Percentiles rank a stretch among this genome's conserved stretches.
phyloP scores from a whole-genome alignment of 2,329 filamentous ascomycete species.

The Triangularia verruculosa region DNA sequence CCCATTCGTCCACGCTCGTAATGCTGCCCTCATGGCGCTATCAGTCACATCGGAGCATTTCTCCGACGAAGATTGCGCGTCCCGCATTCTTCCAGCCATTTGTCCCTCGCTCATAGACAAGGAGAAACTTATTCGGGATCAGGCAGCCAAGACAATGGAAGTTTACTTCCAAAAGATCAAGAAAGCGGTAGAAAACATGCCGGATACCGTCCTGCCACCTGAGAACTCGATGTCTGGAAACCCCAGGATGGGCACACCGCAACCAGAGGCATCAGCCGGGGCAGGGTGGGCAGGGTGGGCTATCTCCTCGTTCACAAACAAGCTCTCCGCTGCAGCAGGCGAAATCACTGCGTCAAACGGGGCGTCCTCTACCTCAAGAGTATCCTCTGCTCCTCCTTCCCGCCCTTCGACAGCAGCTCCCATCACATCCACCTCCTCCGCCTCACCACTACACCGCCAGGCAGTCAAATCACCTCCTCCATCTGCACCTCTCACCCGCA shows the following conservation, averaged over 20 bases:
- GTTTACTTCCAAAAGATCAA: slow-evolving; percentile 78
- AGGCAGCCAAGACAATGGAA: slow-evolving; percentile 86
- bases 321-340: slow-evolving; percentile 76
- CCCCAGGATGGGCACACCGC: slow-evolving; percentile 77
- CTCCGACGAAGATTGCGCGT: slow-evolving; percentile 83
- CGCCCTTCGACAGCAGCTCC: slow-evolving; percentile 35
- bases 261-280: slow-evolving; percentile 55
- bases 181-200: slow-evolving; percentile 73
- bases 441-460: slow-evolving; percentile 60
- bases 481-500: slow-evolving; percentile 43
- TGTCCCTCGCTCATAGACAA: slow-evolving; percentile 88
- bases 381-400: slow-evolving; percentile 40
- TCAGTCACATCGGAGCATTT: slow-evolving; percentile 84
- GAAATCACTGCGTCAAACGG: slow-evolving; percentile 61
- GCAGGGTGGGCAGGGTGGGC: slow-evolving; percentile 92
- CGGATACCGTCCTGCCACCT: slow-evolving; percentile 74
- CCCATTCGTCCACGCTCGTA: slow-evolving; percentile 91
- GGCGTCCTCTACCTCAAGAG: slow-evolving; percentile 38
- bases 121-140: slow-evolving; percentile 90
- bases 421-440: slow-evolving; percentile 38
- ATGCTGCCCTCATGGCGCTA: slow-evolving; percentile 82
- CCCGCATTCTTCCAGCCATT: slow-evolving; percentile 76
- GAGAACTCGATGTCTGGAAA: slow-evolving; percentile 52
- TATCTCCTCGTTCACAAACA: slow-evolving; percentile 97
- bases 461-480: slow-evolving; percentile 52